A percentile compares a stretch with the other conserved stretches of the same genome.
These are phyloP conservation scores for Apiosordaria backusii DNA, from an alignment of 495 filamentous ascomycete species.

Conservation along the genomic window DNA sequence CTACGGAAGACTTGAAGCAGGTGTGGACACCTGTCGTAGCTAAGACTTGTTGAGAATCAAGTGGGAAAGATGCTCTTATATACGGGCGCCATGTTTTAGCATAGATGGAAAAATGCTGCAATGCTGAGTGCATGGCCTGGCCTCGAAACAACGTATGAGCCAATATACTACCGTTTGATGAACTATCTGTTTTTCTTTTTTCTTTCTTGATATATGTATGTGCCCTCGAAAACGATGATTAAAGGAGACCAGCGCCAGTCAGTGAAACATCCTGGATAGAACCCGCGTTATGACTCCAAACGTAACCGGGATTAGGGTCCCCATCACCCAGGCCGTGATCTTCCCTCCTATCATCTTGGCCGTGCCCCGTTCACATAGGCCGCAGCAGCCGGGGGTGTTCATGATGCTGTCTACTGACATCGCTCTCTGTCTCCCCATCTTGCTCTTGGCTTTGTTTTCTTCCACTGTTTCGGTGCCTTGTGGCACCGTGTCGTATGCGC, in stretches of 20 bases:
- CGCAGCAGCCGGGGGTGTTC: background rate
- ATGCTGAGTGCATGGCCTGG: too few relatives aligned
- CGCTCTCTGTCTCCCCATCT: background rate
- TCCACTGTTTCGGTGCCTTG: background rate
- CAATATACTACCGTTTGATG: too few relatives aligned
- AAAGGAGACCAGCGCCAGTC: background rate
- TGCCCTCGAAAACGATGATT: background rate
- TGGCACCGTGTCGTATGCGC: background rate
- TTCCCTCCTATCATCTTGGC: background rate
- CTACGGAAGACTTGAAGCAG: slow-evolving; percentile 9
- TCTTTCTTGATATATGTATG: too few relatives aligned
- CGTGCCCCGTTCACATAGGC: background rate
- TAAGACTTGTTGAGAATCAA: background rate
- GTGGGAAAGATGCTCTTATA: background rate
- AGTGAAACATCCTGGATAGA: background rate
- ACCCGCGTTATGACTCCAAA: background rate
- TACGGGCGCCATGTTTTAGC: too few relatives aligned
- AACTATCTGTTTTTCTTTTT: too few relatives aligned
- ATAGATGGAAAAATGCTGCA: too few relatives aligned
- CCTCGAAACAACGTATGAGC: too few relatives aligned
- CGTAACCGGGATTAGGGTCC: background rate
- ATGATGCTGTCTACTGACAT: background rate
- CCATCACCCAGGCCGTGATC: background rate
- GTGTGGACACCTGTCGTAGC: slow-evolving; percentile 14
- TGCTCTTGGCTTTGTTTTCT: background rate